Percentiles rank a stretch among this genome's conserved stretches.
phyloP scores from a whole-genome alignment of 2,329 filamentous ascomycete species.

The Verticillium nubilum region DNA sequence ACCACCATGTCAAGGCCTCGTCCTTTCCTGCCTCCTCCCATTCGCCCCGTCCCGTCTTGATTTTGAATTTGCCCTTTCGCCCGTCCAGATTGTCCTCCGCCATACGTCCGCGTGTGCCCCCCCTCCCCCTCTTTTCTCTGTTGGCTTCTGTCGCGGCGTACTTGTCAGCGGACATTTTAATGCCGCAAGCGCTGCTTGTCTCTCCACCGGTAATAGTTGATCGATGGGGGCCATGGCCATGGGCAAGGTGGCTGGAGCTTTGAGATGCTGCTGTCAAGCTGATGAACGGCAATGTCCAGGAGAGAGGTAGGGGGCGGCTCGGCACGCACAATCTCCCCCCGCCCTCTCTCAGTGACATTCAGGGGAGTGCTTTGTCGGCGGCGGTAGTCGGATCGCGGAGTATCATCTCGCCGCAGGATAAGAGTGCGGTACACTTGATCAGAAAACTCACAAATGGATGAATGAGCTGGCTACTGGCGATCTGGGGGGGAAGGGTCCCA shows the following conservation, averaged over 20 bases:
- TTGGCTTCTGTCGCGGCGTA: background rate
- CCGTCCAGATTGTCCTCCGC: background rate
- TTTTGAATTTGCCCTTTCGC: background rate
- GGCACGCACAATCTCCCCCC: no score
- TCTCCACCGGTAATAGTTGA: background rate
- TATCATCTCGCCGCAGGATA: no score
- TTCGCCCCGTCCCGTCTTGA: background rate
- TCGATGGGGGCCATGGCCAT: background rate
- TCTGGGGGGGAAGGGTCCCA: background rate
- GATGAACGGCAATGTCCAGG: background rate
- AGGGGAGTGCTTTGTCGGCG: no score
- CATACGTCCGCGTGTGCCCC: background rate
- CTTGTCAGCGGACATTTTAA: background rate
- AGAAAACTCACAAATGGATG: no score
- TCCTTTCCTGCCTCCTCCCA: background rate
- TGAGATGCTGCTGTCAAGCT: background rate
- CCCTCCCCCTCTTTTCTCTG: background rate
- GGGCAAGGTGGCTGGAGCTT: background rate
- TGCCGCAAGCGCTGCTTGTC: background rate
- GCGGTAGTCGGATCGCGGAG: no score
- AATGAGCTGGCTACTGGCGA: background rate
- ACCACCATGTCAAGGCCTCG: background rate
- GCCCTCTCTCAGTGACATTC: no score
- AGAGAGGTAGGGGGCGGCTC: no score
- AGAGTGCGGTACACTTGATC: no score